These are phyloP conservation scores for Vitis vinifera DNA, from an alignment of 164 flowering plant genomes.

Conservation along the genomic window ASM3070453v1 NC_081814.1:2892501-2893000, in stretches of 20 bases:
- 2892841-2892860: too few relatives aligned
- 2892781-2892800: too few relatives aligned
- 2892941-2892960: too few relatives aligned
- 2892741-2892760: neutral
- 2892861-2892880: too few relatives aligned
- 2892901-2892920: too few relatives aligned
- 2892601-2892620: slow-evolving; percentile 29
- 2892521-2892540: slow-evolving; percentile 35
- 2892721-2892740: neutral
- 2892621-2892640: neutral
- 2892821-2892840: too few relatives aligned
- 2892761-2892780: neutral
- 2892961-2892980: too few relatives aligned
- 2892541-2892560: slow-evolving; percentile 51
- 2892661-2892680: neutral
- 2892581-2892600: slow-evolving; percentile 40
- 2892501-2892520: slow-evolving; percentile 41
- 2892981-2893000: too few relatives aligned
- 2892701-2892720: neutral
- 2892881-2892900: too few relatives aligned
- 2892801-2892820: too few relatives aligned
- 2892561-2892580: slow-evolving; percentile 42
- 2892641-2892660: neutral
- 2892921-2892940: too few relatives aligned
- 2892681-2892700: neutral